Conservation (phyloP, 2,329 filamentous ascomycete genomes). For the Paecilomyces dactylethromorphus region DNA sequence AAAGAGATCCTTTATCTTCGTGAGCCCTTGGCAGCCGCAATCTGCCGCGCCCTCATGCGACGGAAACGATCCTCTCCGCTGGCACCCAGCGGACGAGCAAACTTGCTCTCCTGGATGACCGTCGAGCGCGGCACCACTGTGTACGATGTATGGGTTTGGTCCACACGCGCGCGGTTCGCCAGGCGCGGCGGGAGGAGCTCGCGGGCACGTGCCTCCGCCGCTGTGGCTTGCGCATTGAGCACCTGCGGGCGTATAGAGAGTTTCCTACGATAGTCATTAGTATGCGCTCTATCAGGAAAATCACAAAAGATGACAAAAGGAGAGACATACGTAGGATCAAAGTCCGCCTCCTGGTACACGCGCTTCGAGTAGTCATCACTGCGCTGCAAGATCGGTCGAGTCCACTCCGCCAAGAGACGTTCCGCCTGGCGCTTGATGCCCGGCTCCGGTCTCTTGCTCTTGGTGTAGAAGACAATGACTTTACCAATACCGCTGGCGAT, state of each 20-base stretch:
- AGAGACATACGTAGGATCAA: slow-evolving; percentile 48
- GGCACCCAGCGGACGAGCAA: slow-evolving; percentile 39
- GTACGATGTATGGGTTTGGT: slow-evolving; percentile 55
- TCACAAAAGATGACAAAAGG: not conserved
- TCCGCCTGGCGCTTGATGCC: slow-evolving; percentile 92
- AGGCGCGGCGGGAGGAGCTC: slow-evolving; percentile 47
- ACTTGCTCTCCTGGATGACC: slow-evolving; percentile 38
- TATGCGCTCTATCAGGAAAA: slow-evolving; percentile 3
- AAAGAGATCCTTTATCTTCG: slow-evolving; percentile 20
- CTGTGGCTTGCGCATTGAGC: slow-evolving; percentile 29
- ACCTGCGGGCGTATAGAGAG: slow-evolving; percentile 24
- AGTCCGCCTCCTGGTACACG: slow-evolving; percentile 51
- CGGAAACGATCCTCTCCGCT: slow-evolving; percentile 44
- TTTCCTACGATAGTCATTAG: slow-evolving; percentile 23
- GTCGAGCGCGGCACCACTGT: slow-evolving; percentile 57
- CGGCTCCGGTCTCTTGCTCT: slow-evolving; percentile 81
- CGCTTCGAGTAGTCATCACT: slow-evolving; percentile 93
- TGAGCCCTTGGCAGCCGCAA: slow-evolving; percentile 33
- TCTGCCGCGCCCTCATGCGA: slow-evolving; percentile 43
- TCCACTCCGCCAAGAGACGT: slow-evolving; percentile 90
- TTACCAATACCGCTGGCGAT: slow-evolving; percentile 92
- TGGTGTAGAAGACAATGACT: slow-evolving; percentile 93
- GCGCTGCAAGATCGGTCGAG: slow-evolving; percentile 83
- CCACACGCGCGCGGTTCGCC: slow-evolving; percentile 53
- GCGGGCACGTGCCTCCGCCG: slow-evolving; percentile 46